phyloP scores from a whole-genome alignment of 2,329 filamentous ascomycete species.

The Fusarium albosuccineum region DNA sequence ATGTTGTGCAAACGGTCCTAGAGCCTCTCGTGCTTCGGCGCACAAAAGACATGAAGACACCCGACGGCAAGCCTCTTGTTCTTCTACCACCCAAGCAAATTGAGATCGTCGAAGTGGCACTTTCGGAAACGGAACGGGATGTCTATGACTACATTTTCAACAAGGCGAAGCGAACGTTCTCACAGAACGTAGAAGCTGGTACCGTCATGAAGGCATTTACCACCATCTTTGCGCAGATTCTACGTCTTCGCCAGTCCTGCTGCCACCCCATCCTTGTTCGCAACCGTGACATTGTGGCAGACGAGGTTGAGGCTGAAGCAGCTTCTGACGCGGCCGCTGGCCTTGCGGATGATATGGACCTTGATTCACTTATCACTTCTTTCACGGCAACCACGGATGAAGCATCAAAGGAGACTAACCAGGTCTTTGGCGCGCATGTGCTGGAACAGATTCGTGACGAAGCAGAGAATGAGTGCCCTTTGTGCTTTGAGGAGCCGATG shows the following conservation, averaged over 20 bases:
- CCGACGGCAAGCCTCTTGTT: slow-evolving; percentile 80
- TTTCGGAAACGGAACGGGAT: slow-evolving; percentile 86
- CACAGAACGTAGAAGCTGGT: slow-evolving; percentile 88
- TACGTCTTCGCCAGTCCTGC: slow-evolving; percentile 92
- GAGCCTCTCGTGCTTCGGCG: slow-evolving; percentile 95
- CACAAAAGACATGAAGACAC: slow-evolving; percentile 98
- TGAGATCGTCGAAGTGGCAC: slow-evolving; percentile 87
- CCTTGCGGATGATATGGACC: slow-evolving; percentile 94
- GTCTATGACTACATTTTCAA: slow-evolving; percentile 94
- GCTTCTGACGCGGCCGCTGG: slow-evolving; percentile 84
- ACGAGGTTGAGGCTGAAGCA: slow-evolving; percentile 83
- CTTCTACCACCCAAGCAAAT: slow-evolving; percentile 84
- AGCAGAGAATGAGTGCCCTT: slow-evolving; percentile 88
- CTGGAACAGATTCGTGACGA: slow-evolving; percentile 93
- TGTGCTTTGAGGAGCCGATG: slow-evolving; percentile 97
- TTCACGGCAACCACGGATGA: slow-evolving; percentile 80
- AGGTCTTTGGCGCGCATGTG: slow-evolving; percentile 83
- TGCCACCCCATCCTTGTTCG: slow-evolving; percentile 93
- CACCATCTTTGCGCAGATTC: slow-evolving; percentile 95
- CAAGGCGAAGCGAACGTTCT: slow-evolving; percentile 85
- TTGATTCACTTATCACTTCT: slow-evolving; percentile 84
- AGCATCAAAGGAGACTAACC: slow-evolving; percentile 70
- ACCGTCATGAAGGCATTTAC: slow-evolving; percentile 96
- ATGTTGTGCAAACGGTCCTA: slow-evolving; percentile 96
- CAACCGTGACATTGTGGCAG: slow-evolving; percentile 85